These are phyloP conservation scores for Emericellopsis atlantica DNA, from an alignment of 2,329 filamentous ascomycete species.

Conservation along the genomic window DNA sequence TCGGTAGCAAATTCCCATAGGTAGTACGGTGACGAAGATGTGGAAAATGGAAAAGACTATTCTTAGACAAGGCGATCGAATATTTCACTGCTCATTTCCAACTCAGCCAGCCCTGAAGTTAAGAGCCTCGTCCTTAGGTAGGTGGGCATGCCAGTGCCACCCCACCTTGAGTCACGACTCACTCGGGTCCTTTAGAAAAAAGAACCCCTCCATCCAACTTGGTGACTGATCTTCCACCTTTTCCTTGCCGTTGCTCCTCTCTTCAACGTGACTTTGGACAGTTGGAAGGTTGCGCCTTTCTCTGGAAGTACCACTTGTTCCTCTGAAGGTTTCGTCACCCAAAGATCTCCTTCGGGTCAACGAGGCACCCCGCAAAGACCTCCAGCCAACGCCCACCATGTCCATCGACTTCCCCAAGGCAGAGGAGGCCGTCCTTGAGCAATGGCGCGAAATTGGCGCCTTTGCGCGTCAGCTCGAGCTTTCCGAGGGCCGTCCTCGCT, in stretches of 20 bases:
- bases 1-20: no score
- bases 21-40: no score
- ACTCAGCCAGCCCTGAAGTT: no score
- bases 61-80: no score
- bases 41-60: no score
- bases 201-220: conserved; percentile 1
- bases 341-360: background rate
- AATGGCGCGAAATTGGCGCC: conserved; percentile 86
- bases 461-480: conserved; percentile 79
- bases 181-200: background rate
- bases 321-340: no score
- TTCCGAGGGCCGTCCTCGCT: conserved; percentile 68
- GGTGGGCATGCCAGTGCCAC: background rate
- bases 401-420: conserved; percentile 88
- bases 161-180: background rate
- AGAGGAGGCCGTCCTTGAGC: conserved; percentile 72
- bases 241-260: no score
- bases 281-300: background rate
- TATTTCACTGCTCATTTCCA: no score
- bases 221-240: background rate
- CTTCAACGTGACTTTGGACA: background rate
- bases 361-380: background rate
- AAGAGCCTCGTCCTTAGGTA: background rate
- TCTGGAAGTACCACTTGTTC: background rate
- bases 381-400: conserved; percentile 30